Evolutionary conservation across 2,329 filamentous ascomycete genomes (phyloP).

Genomic region (Talaromyces sp.): DNA sequence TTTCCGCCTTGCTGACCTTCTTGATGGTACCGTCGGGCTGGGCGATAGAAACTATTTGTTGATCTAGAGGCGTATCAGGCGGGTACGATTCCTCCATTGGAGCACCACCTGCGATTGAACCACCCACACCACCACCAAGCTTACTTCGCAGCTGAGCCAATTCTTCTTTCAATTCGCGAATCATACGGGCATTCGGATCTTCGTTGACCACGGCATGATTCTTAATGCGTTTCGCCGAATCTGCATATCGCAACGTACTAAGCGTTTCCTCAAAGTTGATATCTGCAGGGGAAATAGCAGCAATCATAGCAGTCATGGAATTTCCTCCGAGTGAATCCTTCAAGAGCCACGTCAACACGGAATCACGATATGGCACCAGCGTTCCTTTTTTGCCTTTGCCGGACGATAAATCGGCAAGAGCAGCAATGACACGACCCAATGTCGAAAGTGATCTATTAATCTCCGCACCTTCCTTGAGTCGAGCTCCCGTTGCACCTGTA

Average conservation of each 20-base stretch:
- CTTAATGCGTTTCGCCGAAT: slow-evolving; percentile 98
- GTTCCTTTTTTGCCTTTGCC: slow-evolving; percentile 71
- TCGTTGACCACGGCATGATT: slow-evolving; percentile 99
- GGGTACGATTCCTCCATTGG: slow-evolving; percentile 80
- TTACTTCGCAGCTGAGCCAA: slow-evolving; percentile 81
- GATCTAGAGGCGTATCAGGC: slow-evolving; percentile 84
- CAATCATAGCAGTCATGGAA: slow-evolving; percentile 99
- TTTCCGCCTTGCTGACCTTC: slow-evolving; percentile 97
- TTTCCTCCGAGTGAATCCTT: slow-evolving; percentile 97
- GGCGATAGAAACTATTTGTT: slow-evolving; percentile 95
- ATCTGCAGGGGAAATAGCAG: slow-evolving; percentile 94
- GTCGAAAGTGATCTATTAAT: slow-evolving; percentile 98
- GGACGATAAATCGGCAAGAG: slow-evolving; percentile 83
- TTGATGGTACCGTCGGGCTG: slow-evolving; percentile 80
- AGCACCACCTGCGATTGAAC: slow-evolving; percentile 45
- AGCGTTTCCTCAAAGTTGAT: slow-evolving; percentile 99
- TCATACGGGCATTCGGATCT: slow-evolving; percentile 98
- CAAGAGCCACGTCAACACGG: slow-evolving; percentile 89
- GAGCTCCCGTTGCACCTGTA: slow-evolving; percentile 90
- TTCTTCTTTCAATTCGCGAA: slow-evolving; percentile 94
- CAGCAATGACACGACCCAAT: slow-evolving; percentile 93
- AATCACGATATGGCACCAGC: slow-evolving; percentile 95
- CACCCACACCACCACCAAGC: slow-evolving; percentile 55
- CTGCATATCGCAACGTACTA: slow-evolving; percentile 90
- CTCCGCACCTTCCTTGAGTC: slow-evolving; percentile 94